Conservation (phyloP, 1,284 basidiomycete genomes). For the Leccinum pachyderme region DNA sequence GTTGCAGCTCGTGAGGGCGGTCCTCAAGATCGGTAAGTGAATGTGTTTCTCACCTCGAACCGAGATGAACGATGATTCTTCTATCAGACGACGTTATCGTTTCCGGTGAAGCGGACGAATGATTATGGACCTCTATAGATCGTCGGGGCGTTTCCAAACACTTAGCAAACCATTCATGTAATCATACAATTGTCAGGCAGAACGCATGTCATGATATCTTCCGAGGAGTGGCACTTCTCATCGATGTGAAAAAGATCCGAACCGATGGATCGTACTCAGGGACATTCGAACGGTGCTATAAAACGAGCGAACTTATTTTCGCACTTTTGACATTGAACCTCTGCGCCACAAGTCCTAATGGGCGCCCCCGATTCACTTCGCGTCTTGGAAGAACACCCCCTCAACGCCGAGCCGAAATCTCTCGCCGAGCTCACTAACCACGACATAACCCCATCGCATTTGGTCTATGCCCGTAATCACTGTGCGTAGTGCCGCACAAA, state of each 20-base stretch:
- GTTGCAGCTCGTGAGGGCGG: constrained; percentile 32
- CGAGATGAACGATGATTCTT: constrained; percentile 4
- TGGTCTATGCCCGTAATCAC: constrained; percentile 31
- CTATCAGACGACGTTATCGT: constrained; percentile 31
- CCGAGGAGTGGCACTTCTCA: background rate
- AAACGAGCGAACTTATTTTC: background rate
- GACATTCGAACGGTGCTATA: background rate
- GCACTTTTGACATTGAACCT: background rate
- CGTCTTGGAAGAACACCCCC: constrained; percentile 21
- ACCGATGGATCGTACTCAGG: background rate
- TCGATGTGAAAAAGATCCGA: background rate
- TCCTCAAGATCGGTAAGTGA: constrained; percentile 33
- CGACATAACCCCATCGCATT: constrained; percentile 22
- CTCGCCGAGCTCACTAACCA: constrained; percentile 26
- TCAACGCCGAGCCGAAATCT: constrained; percentile 29
- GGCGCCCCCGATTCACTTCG: constrained; percentile 14
- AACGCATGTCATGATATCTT: background rate
- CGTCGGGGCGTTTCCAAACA: constrained; percentile 10
- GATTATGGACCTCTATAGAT: constrained; percentile 20
- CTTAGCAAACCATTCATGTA: constrained; percentile 23
- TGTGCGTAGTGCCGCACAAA: constrained; percentile 19
- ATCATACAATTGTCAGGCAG: constrained; percentile 18
- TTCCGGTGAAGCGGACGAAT: constrained; percentile 31
- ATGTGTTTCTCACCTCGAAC: background rate
- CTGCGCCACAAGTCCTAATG: constrained; percentile 11